Percentiles rank a stretch among this genome's conserved stretches.
Conservation (phyloP, 2,329 filamentous ascomycete genomes). For the Ramularia endophylla region DNA sequence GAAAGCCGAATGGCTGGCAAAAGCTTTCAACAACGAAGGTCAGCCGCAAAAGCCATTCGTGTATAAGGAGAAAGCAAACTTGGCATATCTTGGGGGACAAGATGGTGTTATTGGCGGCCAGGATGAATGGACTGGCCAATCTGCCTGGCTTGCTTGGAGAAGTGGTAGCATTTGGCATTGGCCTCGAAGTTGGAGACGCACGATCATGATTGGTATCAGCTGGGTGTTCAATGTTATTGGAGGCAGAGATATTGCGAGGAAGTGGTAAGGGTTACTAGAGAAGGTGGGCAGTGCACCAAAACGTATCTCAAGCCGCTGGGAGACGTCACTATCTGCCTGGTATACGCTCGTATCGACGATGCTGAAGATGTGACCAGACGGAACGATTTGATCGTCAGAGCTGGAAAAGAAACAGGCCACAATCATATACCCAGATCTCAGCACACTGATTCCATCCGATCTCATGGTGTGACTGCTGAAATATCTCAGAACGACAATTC, state of each 20-base stretch:
- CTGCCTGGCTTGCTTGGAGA: slow-evolving; percentile 42
- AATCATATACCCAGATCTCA: too few species aligned
- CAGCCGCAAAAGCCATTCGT: slow-evolving; percentile 27
- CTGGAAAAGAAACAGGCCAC: too few species aligned
- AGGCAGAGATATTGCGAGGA: slow-evolving; percentile 28
- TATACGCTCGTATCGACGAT: too few species aligned
- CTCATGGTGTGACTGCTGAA: too few species aligned
- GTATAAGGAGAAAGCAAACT: slow-evolving; percentile 34
- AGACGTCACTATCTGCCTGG: too few species aligned
- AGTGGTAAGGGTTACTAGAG: slow-evolving; percentile 19
- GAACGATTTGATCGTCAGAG: too few species aligned
- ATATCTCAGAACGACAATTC: too few species aligned
- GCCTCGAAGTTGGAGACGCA: slow-evolving; percentile 27
- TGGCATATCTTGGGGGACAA: slow-evolving; percentile 38
- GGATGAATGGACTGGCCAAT: slow-evolving; percentile 36
- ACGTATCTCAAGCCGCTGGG: too few species aligned
- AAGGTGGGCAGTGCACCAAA: too few species aligned
- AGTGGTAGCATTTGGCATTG: slow-evolving; percentile 29
- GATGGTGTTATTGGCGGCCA: slow-evolving; percentile 39
- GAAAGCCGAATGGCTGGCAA: slow-evolving; percentile 33
- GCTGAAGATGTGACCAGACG: too few species aligned
- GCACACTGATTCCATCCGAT: too few species aligned
- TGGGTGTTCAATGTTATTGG: slow-evolving; percentile 27
- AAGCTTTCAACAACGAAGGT: slow-evolving; percentile 23
- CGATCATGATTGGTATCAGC: slow-evolving; percentile 27